These are phyloP conservation scores for Dactylorhiza incarnata DNA, from an alignment of 106 monocot species.

Conservation along the genomic window DNA sequence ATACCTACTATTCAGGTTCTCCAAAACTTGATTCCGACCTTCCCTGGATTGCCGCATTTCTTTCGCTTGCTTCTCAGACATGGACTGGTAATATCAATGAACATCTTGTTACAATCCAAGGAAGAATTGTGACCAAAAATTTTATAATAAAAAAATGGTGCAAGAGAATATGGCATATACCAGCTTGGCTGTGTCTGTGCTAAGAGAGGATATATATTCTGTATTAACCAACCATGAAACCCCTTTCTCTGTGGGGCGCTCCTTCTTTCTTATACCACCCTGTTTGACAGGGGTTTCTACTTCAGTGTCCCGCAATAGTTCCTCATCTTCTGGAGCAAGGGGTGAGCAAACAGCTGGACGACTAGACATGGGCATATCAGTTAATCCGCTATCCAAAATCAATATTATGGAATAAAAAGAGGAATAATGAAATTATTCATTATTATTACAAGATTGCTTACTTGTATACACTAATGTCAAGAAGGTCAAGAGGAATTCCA, in stretches of 20 bases:
- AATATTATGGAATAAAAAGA: not conserved
- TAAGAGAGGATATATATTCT: slow-evolving; percentile 89
- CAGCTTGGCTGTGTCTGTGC: slow-evolving; percentile 74
- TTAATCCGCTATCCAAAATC: not conserved
- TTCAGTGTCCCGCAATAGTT: slow-evolving; percentile 69
- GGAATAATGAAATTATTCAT: no score
- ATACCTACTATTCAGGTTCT: slow-evolving; percentile 83
- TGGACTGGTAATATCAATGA: slow-evolving; percentile 42
- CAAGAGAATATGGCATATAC: slow-evolving; percentile 26
- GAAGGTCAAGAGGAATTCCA: slow-evolving; percentile 94
- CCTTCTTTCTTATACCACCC: slow-evolving; percentile 82
- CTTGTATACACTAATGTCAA: slow-evolving; percentile 88
- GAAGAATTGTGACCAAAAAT: not conserved
- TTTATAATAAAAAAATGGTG: not conserved
- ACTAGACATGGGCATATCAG: slow-evolving; percentile 21
- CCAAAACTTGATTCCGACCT: slow-evolving; percentile 63
- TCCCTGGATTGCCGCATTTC: slow-evolving; percentile 77
- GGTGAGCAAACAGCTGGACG: slow-evolving; percentile 32
- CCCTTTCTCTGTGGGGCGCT: slow-evolving; percentile 86
- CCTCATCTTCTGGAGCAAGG: slow-evolving; percentile 83
- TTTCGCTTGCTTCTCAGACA: slow-evolving; percentile 95
- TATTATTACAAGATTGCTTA: slow-evolving; percentile 23
- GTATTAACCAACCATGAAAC: slow-evolving; percentile 96
- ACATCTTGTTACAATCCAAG: slow-evolving; percentile 1
- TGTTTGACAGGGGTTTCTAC: slow-evolving; percentile 74